Base-by-base conservation (phyloP, 192 early-diverging fungal genomes). In the Coemansia sp. region DNA sequence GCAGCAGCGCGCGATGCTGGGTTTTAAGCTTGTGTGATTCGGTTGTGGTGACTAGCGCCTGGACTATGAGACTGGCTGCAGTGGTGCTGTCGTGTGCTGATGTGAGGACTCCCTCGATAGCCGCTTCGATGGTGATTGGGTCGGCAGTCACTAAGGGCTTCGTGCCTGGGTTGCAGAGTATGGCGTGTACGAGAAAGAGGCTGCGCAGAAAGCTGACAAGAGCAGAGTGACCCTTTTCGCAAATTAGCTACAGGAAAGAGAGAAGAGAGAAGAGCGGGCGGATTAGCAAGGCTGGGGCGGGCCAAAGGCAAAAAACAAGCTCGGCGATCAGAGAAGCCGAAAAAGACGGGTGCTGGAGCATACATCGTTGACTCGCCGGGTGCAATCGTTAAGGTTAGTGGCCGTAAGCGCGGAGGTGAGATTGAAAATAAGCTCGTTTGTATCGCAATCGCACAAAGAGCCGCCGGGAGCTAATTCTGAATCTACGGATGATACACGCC, bases 51-150 rank as follows among this genome's bases (percentile, higher is more conserved):
- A 32, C 59, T 34, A 73, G 43, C 1, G 55, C 54, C 34, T 74
- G 71, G 9, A 74, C 18, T 7, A 74, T 35, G 18, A 67, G 51
- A 28, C 51, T 43, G n/a, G 48, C 51, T 28, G 45, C 30, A 11
- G 52, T 14, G 13, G 45, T 27, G 17, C 50, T 43, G 42, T 59
- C 42, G 8, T 53, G 29, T 13, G 51, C 43, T 24, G 60, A 55
- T 33, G 52, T 39, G 24, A 75, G 39, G 4, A 60, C 64, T 24
- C 72, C 65, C 44, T 75, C 50, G 45, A 75, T 68, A 36, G 52
- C 46, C 9, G 65, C 43, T 5, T 50, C 53, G 19, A 68, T 40
- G 1, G 53, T 68, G 27, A 45, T 43, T 8, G 24, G 38, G 34
- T 75, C 65, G 4, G 72, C 64, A 11, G 45, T 48, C 23, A 62